Base-by-base conservation (phyloP, 1,284 basidiomycete species). In the Sphagnurus paluster region DNA sequence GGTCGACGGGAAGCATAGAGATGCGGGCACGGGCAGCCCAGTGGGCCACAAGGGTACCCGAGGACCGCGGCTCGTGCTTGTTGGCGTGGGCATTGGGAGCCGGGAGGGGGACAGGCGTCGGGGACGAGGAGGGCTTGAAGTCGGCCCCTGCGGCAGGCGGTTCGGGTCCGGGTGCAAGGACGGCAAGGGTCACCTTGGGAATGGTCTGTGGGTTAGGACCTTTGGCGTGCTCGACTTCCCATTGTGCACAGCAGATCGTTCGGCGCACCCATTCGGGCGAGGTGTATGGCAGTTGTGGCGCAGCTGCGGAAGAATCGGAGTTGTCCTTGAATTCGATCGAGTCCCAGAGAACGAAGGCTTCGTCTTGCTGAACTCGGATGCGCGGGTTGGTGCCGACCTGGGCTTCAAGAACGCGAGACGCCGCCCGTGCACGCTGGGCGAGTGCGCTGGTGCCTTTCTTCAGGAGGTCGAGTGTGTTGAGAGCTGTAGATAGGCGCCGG, bases 401-500 rank as follows among this genome's bases (percentile, higher is more conserved):
- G 1, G 84, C 83, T 62, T 93, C 90, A 26, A 93, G 75, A 45
- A 88, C 80, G 21, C 90, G 83, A 13, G 88, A 91, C 11, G 90
- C 90, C 0, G 84, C 79, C 29, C 90, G 83, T 3, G 93, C 93
- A 11, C 87, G 84, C 56, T 88, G 81, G 0, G 92, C 91, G 16
- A 92, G 76, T 0, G 79, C 68, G 25, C 76, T 85, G 0, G 83
- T 83, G 1, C 93, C 93, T 64, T 95, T 96, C 76, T 97, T 97
- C 56, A 96, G 80, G 4, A 95, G 72, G 64, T 97, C 93, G n/a
- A 97, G 79, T 0, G 93, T 96, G 60, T 92, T 93, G 24, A 96
- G 76, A 4, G 88, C 93, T 93, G 43, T 34, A 8, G 11, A 17
- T 11, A 26, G 16, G 60, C 16, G 24, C 36, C 14, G 24, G 30